Evolutionary conservation across 2,329 filamentous ascomycete genomes (phyloP).

Genomic region (Falciphora oryzae): DNA sequence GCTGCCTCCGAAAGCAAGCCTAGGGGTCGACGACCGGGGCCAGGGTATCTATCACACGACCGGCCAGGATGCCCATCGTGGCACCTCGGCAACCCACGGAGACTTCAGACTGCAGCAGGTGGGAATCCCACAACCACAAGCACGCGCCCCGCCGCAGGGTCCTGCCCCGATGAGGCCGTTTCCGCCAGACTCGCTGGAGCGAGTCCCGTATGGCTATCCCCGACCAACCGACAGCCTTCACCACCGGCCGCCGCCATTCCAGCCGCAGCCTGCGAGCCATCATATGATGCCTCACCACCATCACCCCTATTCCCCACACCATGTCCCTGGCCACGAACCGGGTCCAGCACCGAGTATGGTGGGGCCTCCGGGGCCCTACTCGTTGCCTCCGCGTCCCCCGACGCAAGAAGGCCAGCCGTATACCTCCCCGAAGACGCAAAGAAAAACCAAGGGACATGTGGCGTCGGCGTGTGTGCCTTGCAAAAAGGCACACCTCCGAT

Average conservation of each 20-base stretch:
- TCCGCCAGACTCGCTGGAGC: constrained; percentile 31
- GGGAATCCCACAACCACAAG: constrained; percentile 5
- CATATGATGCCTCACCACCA: constrained; percentile 25
- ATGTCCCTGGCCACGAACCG: constrained; percentile 4
- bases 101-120: constrained; percentile 24
- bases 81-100: constrained; percentile 27
- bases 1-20: constrained; percentile 51
- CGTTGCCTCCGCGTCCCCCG: constrained; percentile 18
- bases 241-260: constrained; percentile 24
- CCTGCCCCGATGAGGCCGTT: constrained; percentile 31
- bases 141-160: background rate
- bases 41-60: constrained; percentile 39
- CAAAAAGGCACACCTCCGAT: constrained; percentile 75
- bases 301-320: constrained; percentile 14
- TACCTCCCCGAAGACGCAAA: constrained; percentile 53
- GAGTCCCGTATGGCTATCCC: constrained; percentile 33
- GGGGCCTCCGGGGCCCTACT: constrained; percentile 15
- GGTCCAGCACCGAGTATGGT: constrained; percentile 4
- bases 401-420: constrained; percentile 40
- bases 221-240: constrained; percentile 29
- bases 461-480: constrained; percentile 81
- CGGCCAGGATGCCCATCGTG: constrained; percentile 46
- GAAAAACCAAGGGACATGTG: constrained; percentile 74
- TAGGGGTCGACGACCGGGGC: constrained; percentile 50
- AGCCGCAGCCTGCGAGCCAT: constrained; percentile 26